These are phyloP conservation scores for Hymenoscyphus linearis DNA, from an alignment of 2,329 filamentous ascomycete species.

Conservation along the genomic window DNA sequence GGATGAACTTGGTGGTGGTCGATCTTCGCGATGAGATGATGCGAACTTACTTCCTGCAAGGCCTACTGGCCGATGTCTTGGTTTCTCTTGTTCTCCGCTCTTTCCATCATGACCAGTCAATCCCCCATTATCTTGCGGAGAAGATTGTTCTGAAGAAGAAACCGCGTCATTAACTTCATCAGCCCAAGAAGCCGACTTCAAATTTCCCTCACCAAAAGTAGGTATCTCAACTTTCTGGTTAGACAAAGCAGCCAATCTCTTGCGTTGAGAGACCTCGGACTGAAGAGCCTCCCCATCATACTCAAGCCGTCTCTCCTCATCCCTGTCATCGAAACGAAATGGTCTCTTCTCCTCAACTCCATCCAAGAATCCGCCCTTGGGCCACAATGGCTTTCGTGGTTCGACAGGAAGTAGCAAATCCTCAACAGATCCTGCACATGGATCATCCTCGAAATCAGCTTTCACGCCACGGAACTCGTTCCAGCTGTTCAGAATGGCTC, in stretches of 20 bases:
- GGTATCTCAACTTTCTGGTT: conserved; percentile 21
- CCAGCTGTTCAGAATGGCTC: conserved; percentile 13
- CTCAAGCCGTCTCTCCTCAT: neutral
- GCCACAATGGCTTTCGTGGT: conserved; percentile 10
- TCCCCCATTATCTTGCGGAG: neutral
- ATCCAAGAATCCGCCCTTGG: conserved; percentile 5
- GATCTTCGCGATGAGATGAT: neutral
- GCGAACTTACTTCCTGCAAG: conserved; percentile 17
- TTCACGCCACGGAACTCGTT: conserved; percentile 11
- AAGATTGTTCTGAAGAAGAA: neutral
- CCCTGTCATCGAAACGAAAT: neutral
- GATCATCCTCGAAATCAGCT: conserved; percentile 21
- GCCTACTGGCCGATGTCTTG: conserved; percentile 6
- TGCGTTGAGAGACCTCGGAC: conserved; percentile 3
- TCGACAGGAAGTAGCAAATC: conserved; percentile 14
- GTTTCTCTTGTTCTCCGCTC: neutral
- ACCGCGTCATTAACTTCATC: conserved; percentile 22
- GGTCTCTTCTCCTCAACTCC: neutral
- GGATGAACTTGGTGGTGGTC: neutral
- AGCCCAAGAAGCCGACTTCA: conserved; percentile 19
- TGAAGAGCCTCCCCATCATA: neutral
- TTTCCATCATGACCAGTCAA: neutral
- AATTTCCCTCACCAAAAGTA: conserved; percentile 9
- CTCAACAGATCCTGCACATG: conserved; percentile 22
- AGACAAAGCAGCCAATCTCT: conserved; percentile 11